phyloP scores from a whole-genome alignment of 2,329 filamentous ascomycete genomes.

The Alternaria alternata region DNA sequence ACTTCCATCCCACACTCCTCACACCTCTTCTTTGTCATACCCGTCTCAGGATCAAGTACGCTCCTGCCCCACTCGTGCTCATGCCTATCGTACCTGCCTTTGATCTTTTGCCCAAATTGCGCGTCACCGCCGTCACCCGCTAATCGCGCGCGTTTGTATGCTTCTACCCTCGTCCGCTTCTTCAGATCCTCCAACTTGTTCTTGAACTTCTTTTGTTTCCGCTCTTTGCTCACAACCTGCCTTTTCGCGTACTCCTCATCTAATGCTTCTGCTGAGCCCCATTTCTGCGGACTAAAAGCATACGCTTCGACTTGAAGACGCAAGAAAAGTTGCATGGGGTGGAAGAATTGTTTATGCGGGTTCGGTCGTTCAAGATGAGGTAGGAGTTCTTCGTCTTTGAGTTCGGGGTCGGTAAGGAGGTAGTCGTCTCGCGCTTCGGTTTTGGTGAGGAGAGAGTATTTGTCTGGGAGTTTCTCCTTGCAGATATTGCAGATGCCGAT shows the following conservation, averaged over 20 bases:
- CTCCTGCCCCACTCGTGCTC: slow-evolving; percentile 83
- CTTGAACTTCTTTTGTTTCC: slow-evolving; percentile 92
- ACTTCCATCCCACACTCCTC: slow-evolving; percentile 73
- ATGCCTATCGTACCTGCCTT: slow-evolving; percentile 71
- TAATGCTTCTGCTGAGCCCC: slow-evolving; percentile 84
- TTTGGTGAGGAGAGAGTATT: slow-evolving; percentile 94
- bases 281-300: slow-evolving; percentile 81
- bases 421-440: slow-evolving; percentile 97
- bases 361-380: slow-evolving; percentile 91
- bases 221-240: slow-evolving; percentile 78
- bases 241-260: slow-evolving; percentile 88
- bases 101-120: slow-evolving; percentile 79
- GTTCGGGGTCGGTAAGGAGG: slow-evolving; percentile 89
- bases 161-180: slow-evolving; percentile 90
- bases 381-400: slow-evolving; percentile 86
- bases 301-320: slow-evolving; percentile 95
- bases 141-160: slow-evolving; percentile 69
- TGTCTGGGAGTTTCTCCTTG: slow-evolving; percentile 90
- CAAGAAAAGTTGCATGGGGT: slow-evolving; percentile 98
- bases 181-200: slow-evolving; percentile 89
- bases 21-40: slow-evolving; percentile 80
- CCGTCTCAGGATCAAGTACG: slow-evolving; percentile 68
- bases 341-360: slow-evolving; percentile 94
- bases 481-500: slow-evolving; percentile 80
- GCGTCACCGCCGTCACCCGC: slow-evolving; percentile 55